These are phyloP conservation scores for Vaccinium vitisidaea DNA, from an alignment of 148 eudicot species.

Conservation along the genomic window DNA sequence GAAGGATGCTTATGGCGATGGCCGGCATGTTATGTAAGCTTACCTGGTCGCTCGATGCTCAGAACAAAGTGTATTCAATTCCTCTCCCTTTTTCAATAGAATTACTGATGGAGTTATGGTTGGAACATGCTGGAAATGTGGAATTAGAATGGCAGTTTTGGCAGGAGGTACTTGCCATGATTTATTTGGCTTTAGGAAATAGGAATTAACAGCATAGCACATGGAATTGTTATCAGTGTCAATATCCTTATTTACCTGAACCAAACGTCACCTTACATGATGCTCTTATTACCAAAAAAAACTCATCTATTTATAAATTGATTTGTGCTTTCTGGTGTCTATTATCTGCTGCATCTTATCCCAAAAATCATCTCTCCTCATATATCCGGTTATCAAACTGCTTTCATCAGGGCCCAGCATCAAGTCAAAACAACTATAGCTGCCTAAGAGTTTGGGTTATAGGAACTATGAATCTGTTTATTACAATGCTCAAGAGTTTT, in stretches of 20 bases:
- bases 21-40: constrained; percentile 81
- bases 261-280: not conserved
- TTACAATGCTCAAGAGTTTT: not conserved
- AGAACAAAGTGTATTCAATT: not conserved
- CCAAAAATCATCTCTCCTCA: not conserved
- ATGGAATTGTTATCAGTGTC: not conserved
- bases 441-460: not conserved
- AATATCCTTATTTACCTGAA: not conserved
- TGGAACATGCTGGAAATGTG: not conserved
- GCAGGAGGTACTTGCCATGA: not conserved
- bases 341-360: not conserved
- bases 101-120: not conserved
- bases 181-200: not conserved
- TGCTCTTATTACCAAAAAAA: not conserved
- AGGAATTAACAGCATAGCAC: not conserved
- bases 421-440: not conserved
- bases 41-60: not conserved
- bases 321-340: not conserved
- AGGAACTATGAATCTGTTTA: not conserved
- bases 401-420: not conserved
- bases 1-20: constrained; percentile 90
- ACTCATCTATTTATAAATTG: not conserved
- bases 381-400: not conserved
- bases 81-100: not conserved
- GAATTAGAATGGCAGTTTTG: not conserved